Conservation (phyloP, 305 asterid genomes). For the Fraxinus dipetala region DNA sequence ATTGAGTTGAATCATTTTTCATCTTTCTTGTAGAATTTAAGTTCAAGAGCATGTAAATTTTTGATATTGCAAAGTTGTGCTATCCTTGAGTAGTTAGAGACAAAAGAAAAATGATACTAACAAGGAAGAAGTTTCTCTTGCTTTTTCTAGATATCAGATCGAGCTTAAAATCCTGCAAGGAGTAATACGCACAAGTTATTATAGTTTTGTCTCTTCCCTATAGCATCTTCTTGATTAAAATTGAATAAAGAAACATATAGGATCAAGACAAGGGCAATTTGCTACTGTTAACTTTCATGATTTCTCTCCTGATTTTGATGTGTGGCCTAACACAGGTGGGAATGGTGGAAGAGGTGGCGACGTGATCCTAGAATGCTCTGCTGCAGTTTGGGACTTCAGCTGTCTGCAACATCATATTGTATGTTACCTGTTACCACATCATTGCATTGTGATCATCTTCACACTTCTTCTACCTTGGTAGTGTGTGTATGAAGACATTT, state of each 20-base stretch:
- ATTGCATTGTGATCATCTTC: slow-evolving; percentile 5
- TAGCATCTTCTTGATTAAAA: not conserved
- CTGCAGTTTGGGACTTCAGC: slow-evolving; percentile 89
- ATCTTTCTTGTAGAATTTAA: not conserved
- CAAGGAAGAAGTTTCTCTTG: not conserved
- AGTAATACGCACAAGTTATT: not conserved
- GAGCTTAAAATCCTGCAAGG: not conserved
- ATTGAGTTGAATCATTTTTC: not conserved
- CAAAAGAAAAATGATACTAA: slow-evolving; percentile 1
- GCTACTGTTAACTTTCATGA: not conserved
- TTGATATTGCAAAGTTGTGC: slow-evolving; percentile 5
- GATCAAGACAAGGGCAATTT: slow-evolving; percentile 12
- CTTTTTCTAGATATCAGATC: slow-evolving; percentile 7
- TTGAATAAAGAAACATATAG: slow-evolving; percentile 14
- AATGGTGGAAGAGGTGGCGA: slow-evolving; percentile 97
- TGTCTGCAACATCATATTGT: slow-evolving; percentile 83
- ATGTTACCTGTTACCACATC: slow-evolving; percentile 32
- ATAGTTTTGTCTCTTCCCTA: slow-evolving; percentile 9
- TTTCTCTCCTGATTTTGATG: slow-evolving; percentile 21
- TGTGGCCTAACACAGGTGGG: slow-evolving; percentile 57
- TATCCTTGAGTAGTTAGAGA: not conserved
- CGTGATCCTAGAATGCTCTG: slow-evolving; percentile 75
- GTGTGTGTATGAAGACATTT: slow-evolving; percentile 4
- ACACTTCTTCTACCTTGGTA: slow-evolving; percentile 13
- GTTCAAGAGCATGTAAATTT: not conserved